Evolutionary conservation across 176 grass and related monocot genomes (phyloP), one percentile per base, ranked within the genome.

Genomic region (Oryza glaberrima): DNA sequence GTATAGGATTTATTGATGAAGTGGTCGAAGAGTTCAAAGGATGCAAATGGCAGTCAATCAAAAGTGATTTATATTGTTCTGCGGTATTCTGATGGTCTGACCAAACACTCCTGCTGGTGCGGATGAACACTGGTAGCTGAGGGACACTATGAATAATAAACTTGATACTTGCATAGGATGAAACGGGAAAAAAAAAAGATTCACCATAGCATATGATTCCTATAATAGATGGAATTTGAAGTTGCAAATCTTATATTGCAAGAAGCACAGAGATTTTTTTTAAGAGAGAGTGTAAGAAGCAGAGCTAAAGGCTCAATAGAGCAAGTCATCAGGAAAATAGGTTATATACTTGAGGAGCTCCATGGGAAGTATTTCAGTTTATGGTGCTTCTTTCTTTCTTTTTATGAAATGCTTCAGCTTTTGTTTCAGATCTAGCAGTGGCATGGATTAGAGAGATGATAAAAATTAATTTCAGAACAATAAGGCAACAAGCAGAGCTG

Each of bases 401-500:
- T 58, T 58, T n/a, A 58, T 47, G 0, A 23, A 78, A 73, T 9
- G 13, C 16, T 25, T 79, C 46, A 20, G 47, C 13, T 69, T 47
- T 54, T 65, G 34, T 88, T 65, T 46, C 1, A 61, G 16, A 74
- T 80, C 45, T 60, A 67, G 15, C 54, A 78, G 17, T 28, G 66
- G 34, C 44, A 81, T 73, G 19, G n/a, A 67, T 20, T 17, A 80
- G 30, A 71, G 41, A 6, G 43, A 75, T 43, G 12, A 30, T 44
- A 47, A 26, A 64, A 12, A 61, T 32, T 51, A 79, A 51, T 48
- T 89, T 47, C 64, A 22, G 11, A 69, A 77, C 25, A 35, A 86
- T 35, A 79, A 73, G 49, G 70, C 16, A 58, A 83, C 5, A 14
- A 58, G 68, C n/a, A 17, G 6, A 82, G 70, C 35, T 23, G 3